A percentile compares a stretch with the other conserved stretches of the same genome.
phyloP scores from a whole-genome alignment of 2,329 filamentous ascomycete genomes.

The Aspergillus alliaceus region DNA sequence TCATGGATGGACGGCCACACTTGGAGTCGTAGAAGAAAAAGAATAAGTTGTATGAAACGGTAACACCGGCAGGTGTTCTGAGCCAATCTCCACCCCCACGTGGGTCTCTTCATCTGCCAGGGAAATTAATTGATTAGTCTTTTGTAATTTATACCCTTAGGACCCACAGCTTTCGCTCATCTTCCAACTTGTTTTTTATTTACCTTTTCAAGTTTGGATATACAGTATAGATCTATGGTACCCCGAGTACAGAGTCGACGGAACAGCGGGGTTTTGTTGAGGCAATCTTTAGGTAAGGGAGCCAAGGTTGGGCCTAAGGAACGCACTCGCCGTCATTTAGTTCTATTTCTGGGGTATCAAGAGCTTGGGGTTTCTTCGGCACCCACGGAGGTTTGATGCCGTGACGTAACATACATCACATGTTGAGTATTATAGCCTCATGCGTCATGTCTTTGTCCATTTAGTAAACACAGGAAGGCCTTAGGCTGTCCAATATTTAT shows the following conservation, averaged over 20 bases:
- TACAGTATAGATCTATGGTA: no score
- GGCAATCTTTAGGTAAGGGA: neutral
- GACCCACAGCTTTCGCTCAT: no score
- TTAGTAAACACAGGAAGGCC: no score
- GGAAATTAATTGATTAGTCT: no score
- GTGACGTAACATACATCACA: neutral
- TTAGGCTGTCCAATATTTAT: no score
- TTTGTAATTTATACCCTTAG: neutral
- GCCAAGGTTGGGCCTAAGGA: neutral
- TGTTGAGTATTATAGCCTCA: neutral
- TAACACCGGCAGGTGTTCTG: constrained; percentile 7
- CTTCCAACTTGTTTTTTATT: no score
- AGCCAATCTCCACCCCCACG: constrained; percentile 22
- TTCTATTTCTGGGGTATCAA: neutral
- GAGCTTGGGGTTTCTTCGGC: no score
- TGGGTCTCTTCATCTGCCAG: constrained; percentile 16
- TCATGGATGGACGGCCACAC: neutral
- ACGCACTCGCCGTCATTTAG: neutral
- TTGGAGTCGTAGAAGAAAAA: neutral
- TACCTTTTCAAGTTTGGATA: no score
- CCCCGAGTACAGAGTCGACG: neutral
- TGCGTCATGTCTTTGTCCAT: neutral
- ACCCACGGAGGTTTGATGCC: no score
- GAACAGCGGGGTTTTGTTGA: no score
- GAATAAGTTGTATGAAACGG: constrained; percentile 10